phyloP scores from a whole-genome alignment of 177 flowering plant genomes.

The Vitis hybrid region DNA sequence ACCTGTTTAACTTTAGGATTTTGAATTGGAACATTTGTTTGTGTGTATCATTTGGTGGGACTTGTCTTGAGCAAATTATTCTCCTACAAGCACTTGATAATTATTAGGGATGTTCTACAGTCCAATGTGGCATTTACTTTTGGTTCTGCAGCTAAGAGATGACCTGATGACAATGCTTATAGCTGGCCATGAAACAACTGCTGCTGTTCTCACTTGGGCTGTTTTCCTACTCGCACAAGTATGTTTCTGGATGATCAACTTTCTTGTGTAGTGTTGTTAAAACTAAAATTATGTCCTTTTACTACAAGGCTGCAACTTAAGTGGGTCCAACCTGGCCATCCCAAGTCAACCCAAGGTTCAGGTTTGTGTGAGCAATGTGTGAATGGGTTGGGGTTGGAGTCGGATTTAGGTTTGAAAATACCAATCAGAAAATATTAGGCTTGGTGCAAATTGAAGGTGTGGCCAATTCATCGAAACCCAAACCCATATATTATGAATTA shows the following conservation, averaged over 20 bases:
- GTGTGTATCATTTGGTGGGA: neutral
- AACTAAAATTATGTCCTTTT: neutral
- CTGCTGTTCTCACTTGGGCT: slow-evolving; percentile 99
- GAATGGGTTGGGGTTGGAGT: too few species aligned
- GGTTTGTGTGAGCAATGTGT: too few species aligned
- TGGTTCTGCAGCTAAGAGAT: slow-evolving; percentile 73
- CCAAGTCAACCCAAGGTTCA: too few species aligned
- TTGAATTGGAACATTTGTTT: neutral
- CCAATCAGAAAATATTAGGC: too few species aligned
- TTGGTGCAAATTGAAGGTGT: too few species aligned
- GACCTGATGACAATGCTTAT: slow-evolving; percentile 99
- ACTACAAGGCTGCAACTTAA: too few species aligned
- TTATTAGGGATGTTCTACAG: neutral
- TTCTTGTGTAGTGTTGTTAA: neutral
- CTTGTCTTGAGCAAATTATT: neutral
- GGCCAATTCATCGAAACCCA: too few species aligned
- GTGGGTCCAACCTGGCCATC: too few species aligned
- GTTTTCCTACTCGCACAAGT: slow-evolving; percentile 92
- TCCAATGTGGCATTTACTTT: neutral
- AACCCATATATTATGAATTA: too few species aligned
- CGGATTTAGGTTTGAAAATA: too few species aligned
- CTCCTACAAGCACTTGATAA: neutral
- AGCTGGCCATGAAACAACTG: slow-evolving; percentile 99
- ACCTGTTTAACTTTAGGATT: neutral
- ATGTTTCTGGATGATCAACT: slow-evolving; percentile 12